Conservation (phyloP, 345 rosid genomes). For the Corymbia maculata region DNA sequence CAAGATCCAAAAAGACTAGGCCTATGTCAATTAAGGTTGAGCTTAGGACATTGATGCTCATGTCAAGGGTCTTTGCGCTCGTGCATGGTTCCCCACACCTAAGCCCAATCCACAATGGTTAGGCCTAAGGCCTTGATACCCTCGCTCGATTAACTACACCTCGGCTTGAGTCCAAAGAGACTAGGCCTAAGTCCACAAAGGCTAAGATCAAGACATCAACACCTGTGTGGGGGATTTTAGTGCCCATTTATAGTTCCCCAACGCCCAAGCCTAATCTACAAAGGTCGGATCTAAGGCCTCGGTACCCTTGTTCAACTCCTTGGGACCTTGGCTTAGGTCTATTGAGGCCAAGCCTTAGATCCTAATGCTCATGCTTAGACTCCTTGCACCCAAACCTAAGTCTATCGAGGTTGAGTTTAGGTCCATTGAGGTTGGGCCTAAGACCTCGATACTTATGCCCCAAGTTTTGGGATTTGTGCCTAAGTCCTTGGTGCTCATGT, state of each 20-base stretch:
- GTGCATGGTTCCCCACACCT: not conserved
- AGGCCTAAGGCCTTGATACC: not conserved
- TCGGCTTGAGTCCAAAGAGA: not conserved
- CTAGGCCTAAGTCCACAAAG: not conserved
- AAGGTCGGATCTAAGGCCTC: no score
- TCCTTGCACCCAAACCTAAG: no score
- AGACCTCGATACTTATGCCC: not conserved
- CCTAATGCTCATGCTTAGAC: no score
- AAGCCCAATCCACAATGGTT: not conserved
- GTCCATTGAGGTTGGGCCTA: not conserved
- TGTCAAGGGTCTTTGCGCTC: not conserved
- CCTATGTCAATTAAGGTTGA: not conserved
- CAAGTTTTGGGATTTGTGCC: no score
- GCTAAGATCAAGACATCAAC: not conserved
- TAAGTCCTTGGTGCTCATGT: no score
- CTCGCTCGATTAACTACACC: not conserved
- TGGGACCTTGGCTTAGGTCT: no score
- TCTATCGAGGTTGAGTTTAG: no score
- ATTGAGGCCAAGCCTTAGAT: no score
- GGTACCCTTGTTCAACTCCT: no score
- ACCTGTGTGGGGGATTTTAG: fast-evolving
- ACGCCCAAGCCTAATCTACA: no score
- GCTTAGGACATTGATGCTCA: not conserved
- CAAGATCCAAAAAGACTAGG: not conserved
- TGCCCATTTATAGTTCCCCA: no score